Base-by-base conservation (phyloP, 495 filamentous ascomycete genomes). In the Aspergillus leporis region DNA sequence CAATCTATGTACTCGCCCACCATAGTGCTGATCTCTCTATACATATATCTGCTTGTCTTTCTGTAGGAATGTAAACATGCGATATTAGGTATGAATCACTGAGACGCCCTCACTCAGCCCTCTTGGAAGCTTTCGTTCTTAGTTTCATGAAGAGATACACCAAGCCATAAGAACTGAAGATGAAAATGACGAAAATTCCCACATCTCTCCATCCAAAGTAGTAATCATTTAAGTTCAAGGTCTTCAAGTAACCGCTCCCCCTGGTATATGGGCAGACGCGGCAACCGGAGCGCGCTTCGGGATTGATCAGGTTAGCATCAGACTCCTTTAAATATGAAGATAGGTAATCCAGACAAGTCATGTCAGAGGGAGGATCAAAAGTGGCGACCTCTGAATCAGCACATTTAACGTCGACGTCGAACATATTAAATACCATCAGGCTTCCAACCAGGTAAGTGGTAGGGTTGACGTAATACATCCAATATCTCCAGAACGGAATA, bases 381-480 rank as follows among this genome's bases (percentile, higher is more conserved):
- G 3, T 28, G 25, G 25, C 25, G 6, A 6, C 3, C 25, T 28
- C 25, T 28, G 25, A 28, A 6, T 28, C 25, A 28, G 25, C 25
- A 28, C 25, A 28, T 28, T 28, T 28, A 28, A 28, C 25, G 25
- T 28, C 25, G 25, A 28, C 25, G 6, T 28, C 25, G 25, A 28
- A 28, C 6, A 28, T 28, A 28, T 28, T 28, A 6, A 28, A 28
- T 28, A 28, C 25, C 25, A 28, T 28, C 25, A 28, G 25, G 25
- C 25, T 6, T 6, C 25, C 25, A 3, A 28, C 25, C 25, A 28
- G 25, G 25, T 28, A 28, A 28, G 25, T 28, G 25, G 25, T 28
- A 6, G 88, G 87, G 38, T 85, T 86, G 60, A 89, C 71, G 53
- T 80, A 84, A 70, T 90, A 90, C 55, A 88, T 84, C 87, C 87